Base-by-base conservation (phyloP, 768 basidiomycete genomes). In the Mycena pura region DNA sequence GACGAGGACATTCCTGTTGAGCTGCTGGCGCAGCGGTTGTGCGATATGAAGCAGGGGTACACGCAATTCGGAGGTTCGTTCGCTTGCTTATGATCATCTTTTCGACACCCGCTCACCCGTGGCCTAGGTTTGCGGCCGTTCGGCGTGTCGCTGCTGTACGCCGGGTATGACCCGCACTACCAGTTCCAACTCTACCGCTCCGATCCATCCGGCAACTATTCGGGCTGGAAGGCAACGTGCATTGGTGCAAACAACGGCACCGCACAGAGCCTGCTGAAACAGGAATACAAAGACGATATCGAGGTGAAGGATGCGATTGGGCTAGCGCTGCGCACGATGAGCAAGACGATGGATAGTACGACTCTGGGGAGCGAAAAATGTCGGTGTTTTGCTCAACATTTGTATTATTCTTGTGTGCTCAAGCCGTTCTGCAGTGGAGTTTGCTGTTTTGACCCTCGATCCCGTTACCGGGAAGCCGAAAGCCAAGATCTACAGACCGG, bases 291-390 rank as follows among this genome's bases (percentile, higher is more conserved):
- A 75, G 97, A 99, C 66, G 94, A 94, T 57, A 90, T 99, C 55
- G 80, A 83, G 13, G 84, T 99, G 38, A 92, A 96, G 72, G 95
- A 96, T 45, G 96, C 95, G 21, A 90, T 96, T 67, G 89, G 86
- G n/a, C 82, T 99, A 21, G 94, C 92, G 43, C 82, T 99, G 66
- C 90, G 88, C 77, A 91, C 94, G 52, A 96, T 99, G 95, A 96
- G 95, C 82, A 99, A 98, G 85, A 98, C 96, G 54, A 98, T 99
- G 96, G 97, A 99, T 72, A 95, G 93, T 64, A 98, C 96, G 28
- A 98, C 94, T 43, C 75, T 99, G 63, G 92, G 93, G 29, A 96
- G 93, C 71, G 97, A 99, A 79, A 99, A 98, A 76, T 80, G 97
- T 97, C 68, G 71, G 95, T 76, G 6, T 6, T 60, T 45, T 24